These are phyloP conservation scores for Candida insectorum DNA, from an alignment of 805 yeast species.

Conservation along the genomic window DNA sequence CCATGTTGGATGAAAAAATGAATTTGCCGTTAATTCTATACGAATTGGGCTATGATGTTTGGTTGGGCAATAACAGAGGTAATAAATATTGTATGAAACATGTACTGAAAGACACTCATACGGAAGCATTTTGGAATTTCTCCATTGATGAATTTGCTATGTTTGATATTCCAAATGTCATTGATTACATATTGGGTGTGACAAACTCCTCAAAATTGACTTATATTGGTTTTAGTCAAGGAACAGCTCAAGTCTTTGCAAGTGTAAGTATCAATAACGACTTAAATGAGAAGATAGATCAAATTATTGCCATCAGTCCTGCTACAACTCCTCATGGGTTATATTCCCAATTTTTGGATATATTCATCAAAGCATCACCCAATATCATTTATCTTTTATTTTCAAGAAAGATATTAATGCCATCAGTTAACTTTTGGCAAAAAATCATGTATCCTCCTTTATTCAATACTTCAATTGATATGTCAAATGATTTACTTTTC, in stretches of 20 bases:
- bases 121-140: slow-evolving; percentile 77
- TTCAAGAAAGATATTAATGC: slow-evolving; percentile 70
- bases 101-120: slow-evolving; percentile 25
- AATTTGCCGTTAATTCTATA: slow-evolving; percentile 71
- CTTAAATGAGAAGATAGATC: slow-evolving; percentile 52
- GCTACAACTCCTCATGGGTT: slow-evolving; percentile 91
- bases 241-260: slow-evolving; percentile 91
- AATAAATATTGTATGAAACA: slow-evolving; percentile 91
- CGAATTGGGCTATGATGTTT: slow-evolving; percentile 87
- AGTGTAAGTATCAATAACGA: slow-evolving; percentile 63
- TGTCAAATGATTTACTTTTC: slow-evolving; percentile 63
- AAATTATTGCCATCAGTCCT: slow-evolving; percentile 83
- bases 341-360: slow-evolving; percentile 70
- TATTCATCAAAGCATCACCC: slow-evolving; percentile 75
- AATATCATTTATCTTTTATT: slow-evolving; percentile 65
- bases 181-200: slow-evolving; percentile 62
- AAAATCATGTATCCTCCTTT: slow-evolving; percentile 72
- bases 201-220: slow-evolving; percentile 45
- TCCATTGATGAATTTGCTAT: slow-evolving; percentile 89
- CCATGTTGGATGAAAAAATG: slow-evolving; percentile 35
- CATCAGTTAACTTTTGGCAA: slow-evolving; percentile 80
- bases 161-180: slow-evolving; percentile 82
- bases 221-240: slow-evolving; percentile 90
- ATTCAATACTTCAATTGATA: slow-evolving; percentile 68
- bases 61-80: slow-evolving; percentile 63